Evolutionary conservation across 164 flowering plant species (phyloP).

Genomic region (Santalum album): DNA sequence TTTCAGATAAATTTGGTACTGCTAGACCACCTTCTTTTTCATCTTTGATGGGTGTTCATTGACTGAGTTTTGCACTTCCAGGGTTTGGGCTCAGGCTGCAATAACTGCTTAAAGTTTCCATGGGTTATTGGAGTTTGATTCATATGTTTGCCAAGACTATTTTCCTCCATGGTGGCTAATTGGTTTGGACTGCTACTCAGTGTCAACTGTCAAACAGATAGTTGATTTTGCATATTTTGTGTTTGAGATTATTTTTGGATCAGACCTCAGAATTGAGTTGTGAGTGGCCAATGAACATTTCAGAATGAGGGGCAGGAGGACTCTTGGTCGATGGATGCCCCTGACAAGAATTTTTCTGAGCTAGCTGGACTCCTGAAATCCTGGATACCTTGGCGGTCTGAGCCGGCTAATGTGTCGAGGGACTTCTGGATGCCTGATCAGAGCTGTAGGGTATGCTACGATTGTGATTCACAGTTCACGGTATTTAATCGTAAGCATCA

Average conservation of each 20-base stretch:
- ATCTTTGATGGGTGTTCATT: not conserved
- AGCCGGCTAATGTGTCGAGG: slow-evolving; percentile 73
- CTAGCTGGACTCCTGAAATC: slow-evolving; percentile 45
- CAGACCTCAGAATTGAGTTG: slow-evolving; percentile 17
- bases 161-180: not conserved
- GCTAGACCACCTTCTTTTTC: not conserved
- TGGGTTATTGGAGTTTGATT: not conserved
- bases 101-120: not conserved
- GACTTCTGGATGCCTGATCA: slow-evolving; percentile 99
- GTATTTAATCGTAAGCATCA: slow-evolving; percentile 83
- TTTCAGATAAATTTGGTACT: not conserved
- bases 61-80: not conserved
- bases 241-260: slow-evolving; percentile 24
- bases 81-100: not conserved
- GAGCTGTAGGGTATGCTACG: slow-evolving; percentile 91
- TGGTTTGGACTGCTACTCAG: not conserved
- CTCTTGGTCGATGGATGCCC: slow-evolving; percentile 52
- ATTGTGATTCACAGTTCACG: slow-evolving; percentile 83
- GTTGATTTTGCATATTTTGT: slow-evolving; percentile 14
- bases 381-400: slow-evolving; percentile 72
- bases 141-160: not conserved
- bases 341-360: slow-evolving; percentile 47
- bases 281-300: slow-evolving; percentile 39
- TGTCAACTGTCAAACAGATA: not conserved
- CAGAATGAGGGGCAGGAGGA: slow-evolving; percentile 52